Conservation (phyloP, 1,284 basidiomycete species). For the Pseudozyma tsukubaensis region DNA sequence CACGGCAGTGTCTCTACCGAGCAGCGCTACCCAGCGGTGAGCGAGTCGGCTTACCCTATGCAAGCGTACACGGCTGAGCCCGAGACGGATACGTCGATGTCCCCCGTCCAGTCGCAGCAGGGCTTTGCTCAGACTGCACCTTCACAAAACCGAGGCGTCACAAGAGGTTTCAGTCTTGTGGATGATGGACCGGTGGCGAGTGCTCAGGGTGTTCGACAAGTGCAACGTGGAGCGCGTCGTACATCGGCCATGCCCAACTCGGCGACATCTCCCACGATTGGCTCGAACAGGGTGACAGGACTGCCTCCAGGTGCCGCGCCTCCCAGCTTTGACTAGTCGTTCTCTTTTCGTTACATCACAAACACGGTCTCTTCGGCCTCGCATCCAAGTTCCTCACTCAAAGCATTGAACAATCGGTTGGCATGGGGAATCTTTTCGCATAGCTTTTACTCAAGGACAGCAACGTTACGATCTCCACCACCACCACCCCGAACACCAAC, state of each 20-base stretch:
- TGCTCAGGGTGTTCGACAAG: conserved; percentile 57
- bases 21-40: conserved; percentile 58
- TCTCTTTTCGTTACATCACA: background rate
- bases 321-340: conserved; percentile 29
- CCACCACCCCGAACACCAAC: too few species aligned
- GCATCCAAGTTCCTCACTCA: background rate
- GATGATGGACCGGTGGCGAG: conserved; percentile 66
- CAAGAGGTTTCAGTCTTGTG: conserved; percentile 62
- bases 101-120: conserved; percentile 14
- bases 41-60: conserved; percentile 49
- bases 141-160: conserved; percentile 32
- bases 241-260: conserved; percentile 44
- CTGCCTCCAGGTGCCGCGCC: conserved; percentile 44
- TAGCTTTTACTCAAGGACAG: background rate
- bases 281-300: conserved; percentile 13
- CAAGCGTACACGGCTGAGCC: conserved; percentile 59
- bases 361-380: conserved; percentile 14
- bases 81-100: conserved; percentile 35
- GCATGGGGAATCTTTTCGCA: conserved; percentile 8
- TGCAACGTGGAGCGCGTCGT: conserved; percentile 61
- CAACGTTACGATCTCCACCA: background rate
- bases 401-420: conserved; percentile 21
- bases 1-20: conserved; percentile 57
- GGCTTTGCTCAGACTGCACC: conserved; percentile 8
- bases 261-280: conserved; percentile 20